Evolutionary conservation across 331 rosid genomes (phyloP).

Genomic region (Malus hybrid): DNA sequence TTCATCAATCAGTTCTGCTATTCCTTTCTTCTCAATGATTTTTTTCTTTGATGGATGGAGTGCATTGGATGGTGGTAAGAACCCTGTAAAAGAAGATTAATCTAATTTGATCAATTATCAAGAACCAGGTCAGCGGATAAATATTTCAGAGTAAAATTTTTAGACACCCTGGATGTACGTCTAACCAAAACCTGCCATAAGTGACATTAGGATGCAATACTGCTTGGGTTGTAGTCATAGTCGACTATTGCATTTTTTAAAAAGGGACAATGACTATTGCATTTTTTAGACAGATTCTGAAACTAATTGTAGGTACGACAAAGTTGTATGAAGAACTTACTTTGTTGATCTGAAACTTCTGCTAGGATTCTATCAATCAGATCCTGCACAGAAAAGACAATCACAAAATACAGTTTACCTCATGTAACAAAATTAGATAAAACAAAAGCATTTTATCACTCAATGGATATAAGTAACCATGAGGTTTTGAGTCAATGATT

Average conservation of each 20-base stretch:
- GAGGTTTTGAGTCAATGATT: neutral
- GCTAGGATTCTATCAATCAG: conserved; percentile 53
- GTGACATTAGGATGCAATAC: neutral
- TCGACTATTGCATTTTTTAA: neutral
- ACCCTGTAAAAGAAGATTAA: neutral
- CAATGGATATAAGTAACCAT: neutral
- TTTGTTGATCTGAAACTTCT: conserved; percentile 66
- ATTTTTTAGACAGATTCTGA: neutral
- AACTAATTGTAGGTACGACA: neutral
- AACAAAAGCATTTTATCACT: neutral
- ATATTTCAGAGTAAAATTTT: neutral
- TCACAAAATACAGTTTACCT: conserved; percentile 6
- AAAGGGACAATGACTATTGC: neutral
- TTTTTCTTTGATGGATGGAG: conserved; percentile 13
- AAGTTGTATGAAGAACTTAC: conserved; percentile 32
- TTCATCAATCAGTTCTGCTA: conserved; percentile 12
- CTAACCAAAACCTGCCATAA: neutral
- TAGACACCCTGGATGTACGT: neutral
- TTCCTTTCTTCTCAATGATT: conserved; percentile 1
- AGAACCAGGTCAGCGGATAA: neutral
- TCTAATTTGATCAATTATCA: neutral
- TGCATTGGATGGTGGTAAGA: conserved; percentile 14
- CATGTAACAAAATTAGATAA: neutral
- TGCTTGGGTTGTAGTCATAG: neutral
- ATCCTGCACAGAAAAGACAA: conserved; percentile 48